Base-by-base conservation (phyloP, 2,329 filamentous ascomycete genomes). In the Hypoxylon sp. region DNA sequence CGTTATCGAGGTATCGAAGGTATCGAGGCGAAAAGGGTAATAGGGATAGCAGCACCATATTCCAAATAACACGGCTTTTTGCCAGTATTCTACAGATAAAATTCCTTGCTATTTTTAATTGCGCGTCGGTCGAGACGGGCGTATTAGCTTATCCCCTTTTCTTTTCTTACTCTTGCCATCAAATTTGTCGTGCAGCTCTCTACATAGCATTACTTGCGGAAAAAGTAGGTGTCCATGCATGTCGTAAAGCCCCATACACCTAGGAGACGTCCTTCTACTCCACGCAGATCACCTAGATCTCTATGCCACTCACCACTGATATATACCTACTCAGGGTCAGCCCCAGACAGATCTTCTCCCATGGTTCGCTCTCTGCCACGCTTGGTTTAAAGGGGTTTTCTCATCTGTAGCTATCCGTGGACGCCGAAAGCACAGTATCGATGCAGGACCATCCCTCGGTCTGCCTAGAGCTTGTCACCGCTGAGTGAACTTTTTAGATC, bases 61-160 rank as follows among this genome's bases (percentile, higher is more conserved):
- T 65, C 66, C 63, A 68, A 50, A 70, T 66, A 68, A 46, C 54
- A 57, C 26, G 39, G 61, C 58, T 19, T 64, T 66, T 68, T 68
- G 63, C 64, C 68, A 69, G 47, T 59, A 64, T 59, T 22, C 50
- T 46, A 46, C 22, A 60, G 37, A 51, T 48, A 56, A 52, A 54
- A 52, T 59, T 59, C 53, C 44, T 54, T 50, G 37, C 57, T 50
- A 48, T 30, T 63, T 63, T 64, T 62, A 58, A 63, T 66, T 60
- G 54, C 53, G 56, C 49, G 47, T 62, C 59, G 52, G 56, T 61
- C 62, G 59, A 66, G 54, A 59, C 49, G 46, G 59, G 41, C 55
- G 46, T 64, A 62, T 65, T 64, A 64, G 39, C 55, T 65, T 63
- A 49, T 52, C 17, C 56, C 46, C 37, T 51, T 65, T 64, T 57